Base-by-base conservation (phyloP, 371 early-diverging fungal genomes). In the Mucor lusitanicus region DNA sequence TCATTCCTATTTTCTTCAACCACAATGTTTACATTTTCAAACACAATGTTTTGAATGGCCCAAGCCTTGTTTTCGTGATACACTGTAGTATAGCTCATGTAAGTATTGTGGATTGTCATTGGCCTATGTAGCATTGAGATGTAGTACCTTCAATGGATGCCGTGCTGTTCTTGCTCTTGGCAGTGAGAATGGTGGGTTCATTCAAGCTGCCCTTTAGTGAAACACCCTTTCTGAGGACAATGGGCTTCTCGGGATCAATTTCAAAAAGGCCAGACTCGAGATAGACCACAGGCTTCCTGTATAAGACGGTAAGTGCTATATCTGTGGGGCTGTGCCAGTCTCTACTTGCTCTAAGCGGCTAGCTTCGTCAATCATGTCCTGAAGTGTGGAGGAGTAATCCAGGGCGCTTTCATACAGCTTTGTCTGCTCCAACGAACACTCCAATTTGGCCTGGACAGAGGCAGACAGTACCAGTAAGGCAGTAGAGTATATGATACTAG, bases 1-100 rank as follows among this genome's bases (percentile, higher is more conserved):
- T 68, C 73, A 64, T 77, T 77, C 33, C 28, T 21, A 32, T 78
- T 73, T 6, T 70, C 56, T 0, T 71, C 59, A 0, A 77, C 53
- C 33, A 61, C 54, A 48, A 81, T 72, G 59, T 78, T 77, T 19
- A 81, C 77, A 63, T 81, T 77, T 35, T 81, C 79, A 68, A 81
- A 75, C 6, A 81, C 74, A 58, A 81, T 69, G 19, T 71, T 69
- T 44, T 77, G 70, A 58, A 81, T 79, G 12, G 76, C 68, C 82
- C 82, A 81, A 17, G 42, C 61, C 17, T 25, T 37, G 58, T 68
- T 72, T 13, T 59, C 57, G 5, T 61, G 12, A 17, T 59, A 32
- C 21, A 72, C 62, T 68, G 9, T 27, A 13, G 13, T n/a, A 30
- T 6, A 30, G 30, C n/a, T 23, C 50, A 37, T 32, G 23, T 44